phyloP scores from a whole-genome alignment of 306 rosid genomes.

The Pyrus communis region DNA sequence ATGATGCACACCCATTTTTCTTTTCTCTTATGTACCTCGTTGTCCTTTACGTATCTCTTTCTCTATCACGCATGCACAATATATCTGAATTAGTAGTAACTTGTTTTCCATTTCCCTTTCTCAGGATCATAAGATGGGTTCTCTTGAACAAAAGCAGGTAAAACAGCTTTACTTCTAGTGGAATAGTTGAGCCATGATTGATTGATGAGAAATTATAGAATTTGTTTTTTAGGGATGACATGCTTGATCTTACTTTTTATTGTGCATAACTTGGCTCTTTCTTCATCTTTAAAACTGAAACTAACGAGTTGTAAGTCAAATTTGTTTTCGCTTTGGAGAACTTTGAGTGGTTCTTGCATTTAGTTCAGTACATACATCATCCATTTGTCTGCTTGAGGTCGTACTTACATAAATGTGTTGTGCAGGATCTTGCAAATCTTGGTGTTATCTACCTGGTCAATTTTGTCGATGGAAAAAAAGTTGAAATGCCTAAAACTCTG shows the following conservation, averaged over 20 bases:
- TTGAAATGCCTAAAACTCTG: slow-evolving; percentile 41
- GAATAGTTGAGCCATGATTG: not conserved
- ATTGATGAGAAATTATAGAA: not conserved
- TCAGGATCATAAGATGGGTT: slow-evolving; percentile 59
- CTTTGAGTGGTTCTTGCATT: not conserved
- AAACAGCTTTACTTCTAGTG: slow-evolving; percentile 14
- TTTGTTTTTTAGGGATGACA: not conserved
- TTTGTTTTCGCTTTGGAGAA: not conserved
- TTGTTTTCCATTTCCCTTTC: slow-evolving; percentile 15
- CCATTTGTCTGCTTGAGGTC: not conserved
- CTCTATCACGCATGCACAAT: not conserved
- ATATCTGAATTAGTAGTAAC: slow-evolving; percentile 15
- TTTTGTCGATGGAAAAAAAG: slow-evolving; percentile 44
- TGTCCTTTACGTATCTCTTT: not conserved
- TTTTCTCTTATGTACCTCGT: not conserved
- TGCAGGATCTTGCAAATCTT: slow-evolving; percentile 60
- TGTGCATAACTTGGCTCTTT: not conserved
- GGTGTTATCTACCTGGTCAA: slow-evolving; percentile 61
- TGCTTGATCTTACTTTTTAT: not conserved
- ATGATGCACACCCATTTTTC: not conserved
- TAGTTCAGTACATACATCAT: not conserved
- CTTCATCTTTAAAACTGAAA: not conserved
- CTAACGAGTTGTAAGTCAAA: not conserved
- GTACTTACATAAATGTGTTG: slow-evolving; percentile 20
- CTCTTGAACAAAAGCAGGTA: slow-evolving; percentile 72